Evolutionary conservation across 495 filamentous ascomycete species (phyloP).

Genomic region (Acidiella bohemica): DNA sequence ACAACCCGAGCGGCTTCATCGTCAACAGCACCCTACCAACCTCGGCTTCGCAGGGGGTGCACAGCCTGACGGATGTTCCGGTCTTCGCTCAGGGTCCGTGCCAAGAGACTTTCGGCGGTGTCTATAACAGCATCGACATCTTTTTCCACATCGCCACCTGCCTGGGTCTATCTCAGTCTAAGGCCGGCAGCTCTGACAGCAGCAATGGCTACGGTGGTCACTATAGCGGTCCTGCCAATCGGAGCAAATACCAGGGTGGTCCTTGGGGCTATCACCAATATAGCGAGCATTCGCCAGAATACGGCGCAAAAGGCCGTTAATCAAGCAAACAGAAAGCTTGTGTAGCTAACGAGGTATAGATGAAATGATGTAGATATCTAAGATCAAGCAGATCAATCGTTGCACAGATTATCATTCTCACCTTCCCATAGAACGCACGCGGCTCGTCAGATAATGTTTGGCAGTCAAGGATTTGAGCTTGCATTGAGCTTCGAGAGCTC

Average conservation of each 20-base stretch:
- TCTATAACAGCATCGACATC: slow-evolving; percentile 54
- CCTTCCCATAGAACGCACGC: too few species aligned
- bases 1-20: slow-evolving; percentile 48
- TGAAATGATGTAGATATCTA: too few species aligned
- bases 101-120: slow-evolving; percentile 55
- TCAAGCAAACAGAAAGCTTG: too few species aligned
- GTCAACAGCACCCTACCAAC: slow-evolving; percentile 56
- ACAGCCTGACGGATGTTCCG: slow-evolving; percentile 61
- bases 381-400: too few species aligned
- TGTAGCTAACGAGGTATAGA: too few species aligned
- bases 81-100: slow-evolving; percentile 62
- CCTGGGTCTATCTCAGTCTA: slow-evolving; percentile 39
- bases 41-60: slow-evolving; percentile 44
- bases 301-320: too few species aligned
- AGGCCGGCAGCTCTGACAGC: neutral
- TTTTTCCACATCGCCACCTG: slow-evolving; percentile 62
- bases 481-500: too few species aligned
- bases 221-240: neutral
- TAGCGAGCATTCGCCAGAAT: neutral
- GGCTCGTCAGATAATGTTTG: too few species aligned
- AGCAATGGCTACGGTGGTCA: slow-evolving; percentile 3
- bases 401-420: too few species aligned
- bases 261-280: slow-evolving; percentile 1
- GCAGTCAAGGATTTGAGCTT: too few species aligned
- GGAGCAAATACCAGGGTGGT: neutral